A percentile compares a stretch with the other conserved stretches of the same genome.
phyloP scores from a whole-genome alignment of 306 rosid genomes.

The Prunus dulcis region DNA sequence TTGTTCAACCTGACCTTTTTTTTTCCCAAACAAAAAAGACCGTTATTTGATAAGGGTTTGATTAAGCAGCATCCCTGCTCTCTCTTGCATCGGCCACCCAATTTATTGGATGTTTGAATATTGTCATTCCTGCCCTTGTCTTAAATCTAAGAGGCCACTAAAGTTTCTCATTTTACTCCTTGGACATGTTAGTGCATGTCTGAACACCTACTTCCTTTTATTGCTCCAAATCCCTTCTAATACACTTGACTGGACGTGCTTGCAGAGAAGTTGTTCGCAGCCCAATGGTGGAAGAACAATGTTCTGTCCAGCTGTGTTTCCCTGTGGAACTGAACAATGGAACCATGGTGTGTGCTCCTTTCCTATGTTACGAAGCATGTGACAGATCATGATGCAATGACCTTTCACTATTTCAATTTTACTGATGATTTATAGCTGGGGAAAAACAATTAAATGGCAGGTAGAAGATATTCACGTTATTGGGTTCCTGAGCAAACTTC shows the following conservation, averaged over 20 bases:
- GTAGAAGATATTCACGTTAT: constrained; percentile 87
- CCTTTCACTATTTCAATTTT: constrained; percentile 15
- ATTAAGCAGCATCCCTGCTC: constrained; percentile 21
- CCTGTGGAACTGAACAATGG: constrained; percentile 87
- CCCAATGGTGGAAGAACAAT: constrained; percentile 97
- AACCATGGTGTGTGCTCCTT: constrained; percentile 55
- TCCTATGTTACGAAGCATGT: constrained; percentile 17
- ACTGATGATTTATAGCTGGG: constrained; percentile 16
- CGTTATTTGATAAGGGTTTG: constrained; percentile 2
- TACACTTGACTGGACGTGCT: constrained; percentile 23
- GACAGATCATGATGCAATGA: neutral
- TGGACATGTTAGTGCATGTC: constrained; percentile 10
- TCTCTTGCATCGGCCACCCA: constrained; percentile 10
- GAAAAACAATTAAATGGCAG: constrained; percentile 41
- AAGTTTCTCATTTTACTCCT: constrained; percentile 4
- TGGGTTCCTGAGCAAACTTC: constrained; percentile 91
- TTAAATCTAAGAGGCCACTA: constrained; percentile 15
- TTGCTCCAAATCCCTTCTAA: constrained; percentile 32
- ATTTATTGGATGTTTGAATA: neutral
- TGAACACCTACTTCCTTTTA: neutral
- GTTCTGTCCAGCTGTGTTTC: constrained; percentile 90
- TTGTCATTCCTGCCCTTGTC: constrained; percentile 3
- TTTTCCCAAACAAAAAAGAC: neutral
- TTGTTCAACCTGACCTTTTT: neutral
- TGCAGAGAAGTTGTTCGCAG: constrained; percentile 86